These are phyloP conservation scores for Sporobolomyces phaffii DNA, from an alignment of 768 basidiomycete species.

Conservation along the genomic window DNA sequence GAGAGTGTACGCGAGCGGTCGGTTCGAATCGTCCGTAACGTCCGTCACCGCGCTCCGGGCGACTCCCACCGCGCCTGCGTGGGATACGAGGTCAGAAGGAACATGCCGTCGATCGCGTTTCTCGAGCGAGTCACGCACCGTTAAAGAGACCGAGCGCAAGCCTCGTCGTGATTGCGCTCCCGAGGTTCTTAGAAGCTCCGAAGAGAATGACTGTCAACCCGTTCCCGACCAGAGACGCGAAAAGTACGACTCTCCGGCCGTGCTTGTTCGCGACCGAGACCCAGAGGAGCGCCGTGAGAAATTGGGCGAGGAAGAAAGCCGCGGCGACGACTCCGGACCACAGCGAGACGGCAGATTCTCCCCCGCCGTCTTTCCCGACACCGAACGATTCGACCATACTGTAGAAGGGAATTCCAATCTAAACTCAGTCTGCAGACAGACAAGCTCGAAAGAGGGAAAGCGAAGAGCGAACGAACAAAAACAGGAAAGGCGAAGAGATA, in stretches of 20 bases:
- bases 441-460: neutral
- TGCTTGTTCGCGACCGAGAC: constrained; percentile 91
- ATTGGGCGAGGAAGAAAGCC: constrained; percentile 81
- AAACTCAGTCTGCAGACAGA: neutral
- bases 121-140: neutral
- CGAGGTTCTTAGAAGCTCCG: constrained; percentile 53
- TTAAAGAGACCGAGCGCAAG: constrained; percentile 35
- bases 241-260: constrained; percentile 75
- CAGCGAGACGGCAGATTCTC: constrained; percentile 79
- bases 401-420: neutral
- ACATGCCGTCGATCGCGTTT: constrained; percentile 72
- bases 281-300: constrained; percentile 90
- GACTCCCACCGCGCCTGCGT: constrained; percentile 87
- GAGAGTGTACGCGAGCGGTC: constrained; percentile 88
- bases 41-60: constrained; percentile 80
- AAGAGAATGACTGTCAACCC: constrained; percentile 70
- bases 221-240: constrained; percentile 76
- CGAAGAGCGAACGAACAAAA: constrained; percentile 59
- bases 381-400: constrained; percentile 44
- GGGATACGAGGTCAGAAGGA: constrained; percentile 53
- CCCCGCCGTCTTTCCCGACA: constrained; percentile 55
- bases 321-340: constrained; percentile 78
- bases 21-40: constrained; percentile 85
- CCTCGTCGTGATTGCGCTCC: constrained; percentile 28
- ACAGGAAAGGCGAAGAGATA: constrained; percentile 80